Percentiles rank a stretch among this genome's conserved stretches.
These are phyloP conservation scores for Tephrocybe sp. DNA, from an alignment of 768 basidiomycete genomes.

Conservation along the genomic window DNA sequence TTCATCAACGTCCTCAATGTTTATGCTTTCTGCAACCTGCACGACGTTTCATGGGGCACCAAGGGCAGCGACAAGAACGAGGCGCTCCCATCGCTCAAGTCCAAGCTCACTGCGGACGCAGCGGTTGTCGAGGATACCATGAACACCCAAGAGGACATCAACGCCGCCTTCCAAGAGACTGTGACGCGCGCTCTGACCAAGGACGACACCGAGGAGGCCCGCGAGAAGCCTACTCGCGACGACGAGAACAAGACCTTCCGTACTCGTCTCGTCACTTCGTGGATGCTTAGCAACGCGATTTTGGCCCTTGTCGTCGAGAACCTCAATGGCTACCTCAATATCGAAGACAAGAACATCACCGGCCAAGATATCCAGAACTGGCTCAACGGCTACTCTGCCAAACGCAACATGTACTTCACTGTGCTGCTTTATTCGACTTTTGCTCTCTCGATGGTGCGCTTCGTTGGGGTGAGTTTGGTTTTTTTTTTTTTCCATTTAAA, in stretches of 20 bases:
- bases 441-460: slow-evolving; percentile 51
- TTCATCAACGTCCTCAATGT: slow-evolving; percentile 95
- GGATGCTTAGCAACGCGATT: slow-evolving; percentile 64
- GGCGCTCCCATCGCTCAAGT: slow-evolving; percentile 66
- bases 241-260: slow-evolving; percentile 84
- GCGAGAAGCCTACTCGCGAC: slow-evolving; percentile 72
- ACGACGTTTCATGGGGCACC: slow-evolving; percentile 94
- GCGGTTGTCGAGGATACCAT: slow-evolving; percentile 75
- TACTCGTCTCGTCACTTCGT: slow-evolving; percentile 70
- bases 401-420: slow-evolving; percentile 58
- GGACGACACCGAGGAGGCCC: slow-evolving; percentile 39
- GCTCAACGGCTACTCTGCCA: slow-evolving; percentile 27
- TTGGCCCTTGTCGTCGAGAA: slow-evolving; percentile 61
- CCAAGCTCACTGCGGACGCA: slow-evolving; percentile 52
- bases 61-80: slow-evolving; percentile 89
- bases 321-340: slow-evolving; percentile 39
- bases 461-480: slow-evolving; percentile 46
- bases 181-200: slow-evolving; percentile 75
- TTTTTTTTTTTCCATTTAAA: not conserved
- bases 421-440: slow-evolving; percentile 65
- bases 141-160: slow-evolving; percentile 74
- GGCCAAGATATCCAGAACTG: slow-evolving; percentile 26
- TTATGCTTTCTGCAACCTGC: slow-evolving; percentile 96
- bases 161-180: slow-evolving; percentile 78
- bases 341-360: slow-evolving; percentile 31